These are phyloP conservation scores for Tetrapisispora fleetii DNA, from an alignment of 805 yeast genomes.

Conservation along the genomic window DNA sequence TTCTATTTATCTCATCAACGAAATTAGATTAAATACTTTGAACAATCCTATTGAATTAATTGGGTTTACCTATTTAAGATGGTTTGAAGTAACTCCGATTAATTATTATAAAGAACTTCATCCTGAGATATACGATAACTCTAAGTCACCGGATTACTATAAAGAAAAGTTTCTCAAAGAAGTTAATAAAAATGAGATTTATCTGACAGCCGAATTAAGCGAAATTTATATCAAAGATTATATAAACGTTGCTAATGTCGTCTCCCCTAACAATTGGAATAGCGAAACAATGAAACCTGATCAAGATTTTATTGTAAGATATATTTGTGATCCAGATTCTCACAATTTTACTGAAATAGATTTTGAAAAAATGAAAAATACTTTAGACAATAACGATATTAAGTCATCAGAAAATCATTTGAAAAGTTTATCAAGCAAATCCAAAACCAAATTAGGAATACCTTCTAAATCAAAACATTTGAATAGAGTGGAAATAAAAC, in stretches of 20 bases:
- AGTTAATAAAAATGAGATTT: slow-evolving; percentile 35
- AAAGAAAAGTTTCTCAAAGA: slow-evolving; percentile 10
- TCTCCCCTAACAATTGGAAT: slow-evolving; percentile 29
- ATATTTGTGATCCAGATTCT: slow-evolving; percentile 29
- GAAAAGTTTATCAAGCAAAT: slow-evolving; percentile 17
- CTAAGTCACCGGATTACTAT: slow-evolving; percentile 6
- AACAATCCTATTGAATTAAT: slow-evolving; percentile 37
- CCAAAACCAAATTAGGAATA: not conserved
- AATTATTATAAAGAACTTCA: slow-evolving; percentile 17
- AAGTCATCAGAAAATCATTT: slow-evolving; percentile 19
- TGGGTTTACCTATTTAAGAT: slow-evolving; percentile 36
- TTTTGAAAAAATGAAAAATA: slow-evolving; percentile 15
- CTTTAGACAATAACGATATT: slow-evolving; percentile 16
- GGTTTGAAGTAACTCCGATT: slow-evolving; percentile 28
- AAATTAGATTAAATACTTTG: slow-evolving; percentile 39
- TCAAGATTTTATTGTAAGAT: slow-evolving; percentile 25
- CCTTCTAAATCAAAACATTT: not conserved
- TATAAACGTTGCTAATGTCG: slow-evolving; percentile 34
- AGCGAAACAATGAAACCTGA: slow-evolving; percentile 14
- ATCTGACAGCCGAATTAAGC: slow-evolving; percentile 40
- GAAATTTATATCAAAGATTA: slow-evolving; percentile 34
- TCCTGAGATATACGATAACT: slow-evolving; percentile 10
- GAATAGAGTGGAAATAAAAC: not conserved
- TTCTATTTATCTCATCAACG: slow-evolving; percentile 37
- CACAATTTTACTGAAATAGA: slow-evolving; percentile 16